A percentile compares a stretch with the other conserved stretches of the same genome.
Evolutionary conservation across 2,329 filamentous ascomycete genomes (phyloP).

Genomic region (Scedosporium aurantiacum): DNA sequence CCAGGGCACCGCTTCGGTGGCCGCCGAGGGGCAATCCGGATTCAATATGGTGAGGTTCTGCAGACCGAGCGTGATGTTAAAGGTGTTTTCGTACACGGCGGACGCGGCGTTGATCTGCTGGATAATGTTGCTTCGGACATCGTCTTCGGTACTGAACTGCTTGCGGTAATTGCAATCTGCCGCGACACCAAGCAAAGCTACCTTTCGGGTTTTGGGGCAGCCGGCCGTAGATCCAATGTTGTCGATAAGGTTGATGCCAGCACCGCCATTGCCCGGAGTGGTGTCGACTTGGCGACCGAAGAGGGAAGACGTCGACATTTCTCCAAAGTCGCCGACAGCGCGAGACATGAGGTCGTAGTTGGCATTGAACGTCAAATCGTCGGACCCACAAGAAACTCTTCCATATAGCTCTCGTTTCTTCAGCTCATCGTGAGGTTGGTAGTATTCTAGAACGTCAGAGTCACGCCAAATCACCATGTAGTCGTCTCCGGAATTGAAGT

Average conservation of each 20-base stretch:
- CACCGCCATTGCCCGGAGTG: conserved; percentile 58
- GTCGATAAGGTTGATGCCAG: conserved; percentile 63
- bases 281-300: conserved; percentile 67
- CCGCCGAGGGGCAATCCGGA: conserved; percentile 58
- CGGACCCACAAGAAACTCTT: conserved; percentile 53
- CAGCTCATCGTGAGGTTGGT: conserved; percentile 44
- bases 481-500: conserved; percentile 47
- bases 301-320: conserved; percentile 52
- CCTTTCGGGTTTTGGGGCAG: conserved; percentile 80
- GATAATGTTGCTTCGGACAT: conserved; percentile 64
- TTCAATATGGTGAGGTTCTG: conserved; percentile 74
- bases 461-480: conserved; percentile 89
- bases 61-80: conserved; percentile 90
- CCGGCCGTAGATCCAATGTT: conserved; percentile 76
- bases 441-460: conserved; percentile 57
- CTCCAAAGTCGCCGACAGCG: conserved; percentile 42
- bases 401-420: conserved; percentile 40
- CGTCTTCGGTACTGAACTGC: conserved; percentile 53
- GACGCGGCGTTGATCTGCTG: conserved; percentile 77
- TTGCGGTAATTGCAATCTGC: conserved; percentile 84
- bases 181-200: conserved; percentile 83
- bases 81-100: conserved; percentile 75
- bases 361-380: conserved; percentile 71
- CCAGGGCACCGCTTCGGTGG: conserved; percentile 63
- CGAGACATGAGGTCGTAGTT: conserved; percentile 58